phyloP scores from a whole-genome alignment of 192 early-diverging fungal genomes.

The Podila epicladia region DNA sequence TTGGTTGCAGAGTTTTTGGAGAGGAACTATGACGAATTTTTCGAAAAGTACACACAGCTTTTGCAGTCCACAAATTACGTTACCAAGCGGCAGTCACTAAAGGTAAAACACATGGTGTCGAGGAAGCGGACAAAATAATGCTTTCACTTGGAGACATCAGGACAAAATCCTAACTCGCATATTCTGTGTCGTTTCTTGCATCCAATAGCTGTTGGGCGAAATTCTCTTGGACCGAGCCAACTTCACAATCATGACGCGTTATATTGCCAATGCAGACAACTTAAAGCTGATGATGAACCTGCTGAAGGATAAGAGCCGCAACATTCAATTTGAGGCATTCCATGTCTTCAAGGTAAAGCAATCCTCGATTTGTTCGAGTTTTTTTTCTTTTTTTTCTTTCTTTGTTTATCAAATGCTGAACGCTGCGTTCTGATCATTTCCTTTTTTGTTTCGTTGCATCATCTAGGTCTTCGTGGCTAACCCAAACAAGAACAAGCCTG shows the following conservation, averaged over 20 bases:
- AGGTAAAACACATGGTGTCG: constrained; percentile 63
- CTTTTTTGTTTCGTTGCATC: not conserved
- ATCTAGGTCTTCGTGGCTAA: constrained; percentile 96
- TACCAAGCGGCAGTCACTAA: constrained; percentile 97
- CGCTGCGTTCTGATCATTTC: not conserved
- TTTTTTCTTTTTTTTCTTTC: too few species aligned
- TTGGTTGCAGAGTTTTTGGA: constrained; percentile 91
- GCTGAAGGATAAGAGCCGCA: constrained; percentile 93
- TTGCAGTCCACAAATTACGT: constrained; percentile 97
- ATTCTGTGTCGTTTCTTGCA: not conserved
- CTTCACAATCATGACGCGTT: constrained; percentile 94
- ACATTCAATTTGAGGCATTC: constrained; percentile 99
- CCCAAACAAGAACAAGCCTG: constrained; percentile 93
- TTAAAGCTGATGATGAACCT: constrained; percentile 99
- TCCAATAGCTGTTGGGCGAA: constrained; percentile 88
- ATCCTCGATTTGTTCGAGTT: not conserved
- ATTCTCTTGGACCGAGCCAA: constrained; percentile 96
- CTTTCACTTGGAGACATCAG: not conserved
- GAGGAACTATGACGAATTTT: constrained; percentile 91
- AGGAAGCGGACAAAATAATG: not conserved
- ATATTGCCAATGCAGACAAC: constrained; percentile 92
- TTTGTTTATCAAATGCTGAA: not conserved
- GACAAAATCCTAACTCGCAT: not conserved
- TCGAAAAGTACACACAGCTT: constrained; percentile 84
- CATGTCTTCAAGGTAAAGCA: constrained; percentile 96